phyloP scores from a whole-genome alignment of 192 early-diverging fungal species.

The Umbelopsis sp. region DNA sequence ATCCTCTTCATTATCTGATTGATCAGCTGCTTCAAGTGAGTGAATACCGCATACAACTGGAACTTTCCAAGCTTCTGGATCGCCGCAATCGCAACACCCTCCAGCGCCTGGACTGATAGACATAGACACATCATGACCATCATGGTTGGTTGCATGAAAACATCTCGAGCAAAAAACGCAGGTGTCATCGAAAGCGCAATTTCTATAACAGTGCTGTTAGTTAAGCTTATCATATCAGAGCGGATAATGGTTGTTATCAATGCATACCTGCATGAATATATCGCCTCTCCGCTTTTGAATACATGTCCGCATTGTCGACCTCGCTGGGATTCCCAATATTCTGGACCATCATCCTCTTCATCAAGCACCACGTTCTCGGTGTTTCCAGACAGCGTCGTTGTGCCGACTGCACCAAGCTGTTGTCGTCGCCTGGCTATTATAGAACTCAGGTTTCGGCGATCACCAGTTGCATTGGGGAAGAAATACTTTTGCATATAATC shows the following conservation, averaged over 20 bases:
- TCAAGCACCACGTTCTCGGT: slow-evolving; percentile 20
- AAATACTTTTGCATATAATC: slow-evolving; percentile 37
- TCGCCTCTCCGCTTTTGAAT: slow-evolving; percentile 90
- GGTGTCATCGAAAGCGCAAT: slow-evolving; percentile 95
- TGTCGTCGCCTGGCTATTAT: slow-evolving; percentile 27
- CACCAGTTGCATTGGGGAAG: slow-evolving; percentile 24
- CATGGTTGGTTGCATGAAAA: slow-evolving; percentile 91
- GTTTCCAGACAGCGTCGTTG: neutral
- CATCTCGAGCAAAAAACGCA: slow-evolving; percentile 94
- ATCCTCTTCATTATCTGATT: neutral
- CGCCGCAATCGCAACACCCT: slow-evolving; percentile 99
- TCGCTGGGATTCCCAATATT: slow-evolving; percentile 72
- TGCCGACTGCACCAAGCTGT: neutral
- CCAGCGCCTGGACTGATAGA: slow-evolving; percentile 79
- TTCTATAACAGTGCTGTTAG: slow-evolving; percentile 51
- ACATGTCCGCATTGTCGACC: slow-evolving; percentile 93
- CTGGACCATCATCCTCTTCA: slow-evolving; percentile 36
- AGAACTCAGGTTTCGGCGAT: slow-evolving; percentile 19
- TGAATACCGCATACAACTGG: slow-evolving; percentile 89
- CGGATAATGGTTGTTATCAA: too few species aligned
- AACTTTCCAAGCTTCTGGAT: slow-evolving; percentile 93
- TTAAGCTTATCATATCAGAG: neutral
- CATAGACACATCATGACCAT: slow-evolving; percentile 92
- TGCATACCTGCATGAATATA: slow-evolving; percentile 87
- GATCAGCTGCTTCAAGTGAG: slow-evolving; percentile 32